Percentiles rank a stretch among this genome's conserved stretches.
Conservation (phyloP, 176 grass and related monocot genomes). For the Bonia amplexicaulis region DNA sequence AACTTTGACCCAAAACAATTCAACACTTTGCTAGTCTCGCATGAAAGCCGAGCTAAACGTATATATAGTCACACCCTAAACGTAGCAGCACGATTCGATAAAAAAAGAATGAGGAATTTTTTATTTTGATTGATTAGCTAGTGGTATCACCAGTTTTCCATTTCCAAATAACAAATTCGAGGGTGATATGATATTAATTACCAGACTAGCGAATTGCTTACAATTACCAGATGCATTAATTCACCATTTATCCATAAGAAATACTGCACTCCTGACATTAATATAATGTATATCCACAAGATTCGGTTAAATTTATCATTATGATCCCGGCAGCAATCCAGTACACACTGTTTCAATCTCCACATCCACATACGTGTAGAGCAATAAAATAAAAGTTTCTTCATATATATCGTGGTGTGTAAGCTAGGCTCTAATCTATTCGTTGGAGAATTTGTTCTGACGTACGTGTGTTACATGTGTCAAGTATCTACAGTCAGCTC, state of each 20-base stretch:
- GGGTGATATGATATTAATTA: background rate
- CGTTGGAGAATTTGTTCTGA: background rate
- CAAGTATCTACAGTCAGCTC: background rate
- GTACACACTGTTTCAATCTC: constrained; percentile 17
- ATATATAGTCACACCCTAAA: background rate
- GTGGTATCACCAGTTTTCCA: background rate
- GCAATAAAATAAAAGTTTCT: constrained; percentile 5
- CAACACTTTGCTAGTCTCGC: background rate
- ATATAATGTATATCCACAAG: background rate
- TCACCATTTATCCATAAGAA: background rate
- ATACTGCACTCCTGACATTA: background rate
- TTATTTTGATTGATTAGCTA: background rate
- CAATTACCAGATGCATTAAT: background rate
- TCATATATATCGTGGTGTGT: background rate
- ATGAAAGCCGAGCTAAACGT: background rate
- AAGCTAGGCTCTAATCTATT: background rate
- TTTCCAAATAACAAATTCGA: background rate
- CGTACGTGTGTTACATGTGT: background rate
- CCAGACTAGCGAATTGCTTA: background rate
- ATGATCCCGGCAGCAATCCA: background rate
- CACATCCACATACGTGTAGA: constrained; percentile 6
- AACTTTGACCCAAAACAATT: too few species aligned
- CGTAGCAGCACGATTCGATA: background rate
- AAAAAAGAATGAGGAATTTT: too few species aligned
- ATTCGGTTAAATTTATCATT: constrained; percentile 30